Evolutionary conservation across 1,284 basidiomycete species (phyloP).

Genomic region (Leccinum brunneo-olivaceum): DNA sequence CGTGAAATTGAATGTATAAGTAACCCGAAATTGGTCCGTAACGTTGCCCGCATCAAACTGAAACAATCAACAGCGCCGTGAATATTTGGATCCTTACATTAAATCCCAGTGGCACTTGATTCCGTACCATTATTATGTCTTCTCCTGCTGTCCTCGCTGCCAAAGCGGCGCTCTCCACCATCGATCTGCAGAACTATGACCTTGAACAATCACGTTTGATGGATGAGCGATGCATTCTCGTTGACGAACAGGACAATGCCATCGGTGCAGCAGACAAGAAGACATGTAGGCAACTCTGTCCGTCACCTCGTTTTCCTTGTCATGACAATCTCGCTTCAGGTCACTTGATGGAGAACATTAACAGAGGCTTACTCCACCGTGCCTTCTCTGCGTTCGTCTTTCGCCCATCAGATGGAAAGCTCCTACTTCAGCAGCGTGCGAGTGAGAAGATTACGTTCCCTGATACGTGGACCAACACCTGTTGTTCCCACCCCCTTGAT

Average conservation of each 20-base stretch:
- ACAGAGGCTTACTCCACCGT: constrained; percentile 90
- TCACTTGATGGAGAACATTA: constrained; percentile 97
- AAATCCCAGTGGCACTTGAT: constrained; percentile 6
- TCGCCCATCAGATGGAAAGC: constrained; percentile 86
- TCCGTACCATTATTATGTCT: constrained; percentile 33
- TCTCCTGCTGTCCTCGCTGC: constrained; percentile 57
- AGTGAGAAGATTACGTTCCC: constrained; percentile 99
- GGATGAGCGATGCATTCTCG: constrained; percentile 96
- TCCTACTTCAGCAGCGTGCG: constrained; percentile 94
- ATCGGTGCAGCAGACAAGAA: constrained; percentile 96
- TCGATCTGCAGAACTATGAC: constrained; percentile 75
- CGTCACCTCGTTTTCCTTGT: background rate
- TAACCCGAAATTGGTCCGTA: background rate
- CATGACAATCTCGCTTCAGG: constrained; percentile 35
- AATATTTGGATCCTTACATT: too few relatives aligned
- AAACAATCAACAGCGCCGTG: background rate
- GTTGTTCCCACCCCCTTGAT: constrained; percentile 94
- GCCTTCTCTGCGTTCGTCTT: constrained; percentile 99
- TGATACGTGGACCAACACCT: constrained; percentile 99
- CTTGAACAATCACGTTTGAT: constrained; percentile 83
- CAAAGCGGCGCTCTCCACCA: constrained; percentile 54
- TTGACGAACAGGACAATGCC: constrained; percentile 83
- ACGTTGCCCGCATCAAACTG: background rate
- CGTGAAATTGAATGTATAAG: background rate
- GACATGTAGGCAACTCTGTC: constrained; percentile 62